phyloP scores from a whole-genome alignment of 1,284 basidiomycete genomes.

The Microbotryum violaceum region DNA sequence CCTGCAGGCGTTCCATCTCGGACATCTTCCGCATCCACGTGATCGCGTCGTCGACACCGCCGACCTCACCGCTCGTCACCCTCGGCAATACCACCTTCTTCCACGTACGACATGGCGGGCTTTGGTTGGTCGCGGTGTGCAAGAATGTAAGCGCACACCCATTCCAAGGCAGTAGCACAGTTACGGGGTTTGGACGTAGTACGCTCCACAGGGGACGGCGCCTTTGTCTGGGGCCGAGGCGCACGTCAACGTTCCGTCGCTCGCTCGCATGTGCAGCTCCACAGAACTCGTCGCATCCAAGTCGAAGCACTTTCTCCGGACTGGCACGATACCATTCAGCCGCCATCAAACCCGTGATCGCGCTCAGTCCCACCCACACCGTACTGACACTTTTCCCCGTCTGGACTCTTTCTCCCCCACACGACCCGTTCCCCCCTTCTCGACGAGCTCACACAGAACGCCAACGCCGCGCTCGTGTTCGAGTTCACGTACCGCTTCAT shows the following conservation, averaged over 20 bases:
- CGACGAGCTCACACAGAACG: constrained; percentile 62
- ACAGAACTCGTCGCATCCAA: too few relatives aligned
- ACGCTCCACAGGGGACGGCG: too few relatives aligned
- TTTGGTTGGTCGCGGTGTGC: constrained; percentile 31
- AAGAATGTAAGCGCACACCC: constrained; percentile 54
- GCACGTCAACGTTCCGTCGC: background rate
- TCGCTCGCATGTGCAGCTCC: too few relatives aligned
- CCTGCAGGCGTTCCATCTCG: constrained; percentile 78
- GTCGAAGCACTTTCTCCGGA: too few relatives aligned
- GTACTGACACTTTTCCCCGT: too few relatives aligned
- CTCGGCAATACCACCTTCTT: constrained; percentile 69
- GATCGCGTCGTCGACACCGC: constrained; percentile 68
- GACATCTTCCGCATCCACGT: constrained; percentile 96
- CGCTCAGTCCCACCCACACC: too few relatives aligned
- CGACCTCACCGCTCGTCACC: constrained; percentile 92
- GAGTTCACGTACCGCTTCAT: constrained; percentile 97
- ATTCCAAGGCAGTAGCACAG: background rate
- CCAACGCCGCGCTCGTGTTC: constrained; percentile 94
- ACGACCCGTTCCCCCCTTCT: too few relatives aligned
- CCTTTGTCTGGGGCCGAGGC: too few relatives aligned
- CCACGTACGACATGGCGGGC: constrained; percentile 55
- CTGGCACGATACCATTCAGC: too few relatives aligned
- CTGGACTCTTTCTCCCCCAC: too few relatives aligned
- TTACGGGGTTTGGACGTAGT: background rate
- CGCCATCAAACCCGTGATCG: too few relatives aligned